Base-by-base conservation (phyloP, 352 stramenopile genomes). In the Phytophthora crassamura region DNA sequence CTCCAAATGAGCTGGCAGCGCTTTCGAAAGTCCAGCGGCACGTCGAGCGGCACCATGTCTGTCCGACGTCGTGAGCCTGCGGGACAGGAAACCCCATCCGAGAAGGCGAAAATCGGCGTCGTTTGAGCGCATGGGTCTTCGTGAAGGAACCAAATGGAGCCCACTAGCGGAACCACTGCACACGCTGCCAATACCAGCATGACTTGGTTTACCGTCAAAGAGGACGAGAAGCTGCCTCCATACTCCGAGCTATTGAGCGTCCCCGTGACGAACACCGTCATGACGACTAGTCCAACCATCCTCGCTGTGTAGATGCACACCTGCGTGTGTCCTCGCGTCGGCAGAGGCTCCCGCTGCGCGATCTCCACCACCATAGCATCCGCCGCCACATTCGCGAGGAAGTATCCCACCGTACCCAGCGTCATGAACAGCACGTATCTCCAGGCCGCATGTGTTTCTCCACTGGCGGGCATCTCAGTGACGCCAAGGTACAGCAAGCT, bases 311-410 rank as follows among this genome's bases (percentile, higher is more conserved):
- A 89, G 20, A 73, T 79, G 20, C 72, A 65, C 34, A 83, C 79
- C 58, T 94, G 86, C 15, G 76, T 86, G 34, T 81, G 71, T 46
- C 86, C 86, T 28, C 84, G 80, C 2, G 61, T 73, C 4, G 51
- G 40, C 20, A 90, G 61, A 10, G 84, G 75, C 38, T 94, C 86
- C 22, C 86, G 70, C 42, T 94, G 84, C 0, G 75, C 79, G 22
- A 89, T 62, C 47, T 93, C 82, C 25, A 97, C 83, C 36, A 91
- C 69, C 48, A 95, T 78, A 0, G 81, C 90, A 68, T 98, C 90
- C 14, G 85, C 81, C 25, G 88, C 82, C 0, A 95, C 83, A 69
- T 96, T 93, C 5, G 89, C 87, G 49, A 96, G 78, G 34, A 97
- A 90, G 49, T 93, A 96, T 2, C 90, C 90, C 11, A 96, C 67